Evolutionary conservation across 225 moss, liverwort and hornwort species (phyloP), one percentile per base, ranked within the genome.

Genomic region (Straminergon stramineum): DNA sequence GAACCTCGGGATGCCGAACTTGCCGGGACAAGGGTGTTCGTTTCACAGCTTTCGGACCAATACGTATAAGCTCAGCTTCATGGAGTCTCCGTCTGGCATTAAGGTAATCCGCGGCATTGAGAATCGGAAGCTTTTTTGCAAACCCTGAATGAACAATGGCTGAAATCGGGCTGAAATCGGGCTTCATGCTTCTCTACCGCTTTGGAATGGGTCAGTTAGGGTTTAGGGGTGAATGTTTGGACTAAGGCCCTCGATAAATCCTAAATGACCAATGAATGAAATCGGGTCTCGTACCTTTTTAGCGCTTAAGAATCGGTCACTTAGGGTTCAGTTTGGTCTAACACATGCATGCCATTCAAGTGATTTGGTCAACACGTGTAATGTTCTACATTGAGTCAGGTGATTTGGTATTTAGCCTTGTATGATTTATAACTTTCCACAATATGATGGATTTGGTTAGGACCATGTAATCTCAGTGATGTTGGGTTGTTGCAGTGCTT

Each of bases 31-130:
- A 79, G 99, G 97, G 51, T 99, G 99, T 86, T 99, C 99, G 55
- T 99, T 99, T 87, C 97, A 95, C 89, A 96, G 97, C 92, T 99
- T 95, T 63, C 95, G 95, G 91, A 97, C 99, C 70, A 97, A 97
- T 82, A 94, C 96, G 32, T 99, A 99, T 91, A 99, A 99, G 91
- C 96, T 99, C 76, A 97, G 96, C 90, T 97, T 99, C 84, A 96
- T 97, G 95, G 99, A 99, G 90, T 95, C 96, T 35, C 94, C 97
- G 53, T 96, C 99, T 64, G 97, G 97, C 64, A 95, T 99, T 64
- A 99, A 97, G 99, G 93, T 89, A 89, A 75, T 9, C 28, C 19
- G 70, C 35, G 75, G 43, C 68, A 57, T 70, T 70, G 81, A 60
- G 45, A 18, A 19, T 80, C 18, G 31, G n/a, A 39, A 39, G 27